These are phyloP conservation scores for Sporothrix schenckii DNA, from an alignment of 2,329 filamentous ascomycete genomes.

Conservation along the genomic window DNA sequence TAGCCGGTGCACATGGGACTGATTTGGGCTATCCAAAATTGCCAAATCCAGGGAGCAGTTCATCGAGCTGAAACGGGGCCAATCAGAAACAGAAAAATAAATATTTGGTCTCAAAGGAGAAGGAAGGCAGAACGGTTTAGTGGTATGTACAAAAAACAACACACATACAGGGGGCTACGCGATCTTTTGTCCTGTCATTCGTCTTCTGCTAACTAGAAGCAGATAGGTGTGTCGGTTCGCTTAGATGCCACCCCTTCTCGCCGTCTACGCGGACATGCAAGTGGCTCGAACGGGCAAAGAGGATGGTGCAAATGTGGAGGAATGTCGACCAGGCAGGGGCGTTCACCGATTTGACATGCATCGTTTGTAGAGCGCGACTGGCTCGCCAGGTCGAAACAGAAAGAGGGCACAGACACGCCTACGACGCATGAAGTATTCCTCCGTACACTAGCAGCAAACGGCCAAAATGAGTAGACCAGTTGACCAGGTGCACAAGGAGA, in stretches of 20 bases:
- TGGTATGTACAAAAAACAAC: neutral
- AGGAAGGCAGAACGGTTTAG: too few relatives aligned
- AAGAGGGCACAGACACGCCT: too few relatives aligned
- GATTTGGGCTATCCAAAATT: neutral
- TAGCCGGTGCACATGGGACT: neutral
- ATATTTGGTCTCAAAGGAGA: too few relatives aligned
- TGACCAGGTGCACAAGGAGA: too few relatives aligned
- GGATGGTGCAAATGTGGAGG: neutral
- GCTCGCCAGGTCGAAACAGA: slow-evolving; percentile 3
- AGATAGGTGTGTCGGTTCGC: slow-evolving; percentile 14
- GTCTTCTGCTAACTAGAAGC: neutral
- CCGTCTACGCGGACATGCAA: neutral
- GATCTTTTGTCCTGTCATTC: neutral
- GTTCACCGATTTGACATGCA: neutral
- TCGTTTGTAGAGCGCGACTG: neutral
- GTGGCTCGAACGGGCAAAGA: slow-evolving; percentile 2
- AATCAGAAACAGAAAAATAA: neutral
- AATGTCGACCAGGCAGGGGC: neutral
- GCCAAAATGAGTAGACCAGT: too few relatives aligned
- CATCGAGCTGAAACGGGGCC: slow-evolving; percentile 14
- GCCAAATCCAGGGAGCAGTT: slow-evolving; percentile 3
- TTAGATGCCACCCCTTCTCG: neutral
- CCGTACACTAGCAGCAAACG: too few relatives aligned
- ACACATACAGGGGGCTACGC: neutral
- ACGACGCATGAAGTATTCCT: too few relatives aligned